Evolutionary conservation across 2,329 filamentous ascomycete species (phyloP).

Genomic region (Dactylellina haptotyla): DNA sequence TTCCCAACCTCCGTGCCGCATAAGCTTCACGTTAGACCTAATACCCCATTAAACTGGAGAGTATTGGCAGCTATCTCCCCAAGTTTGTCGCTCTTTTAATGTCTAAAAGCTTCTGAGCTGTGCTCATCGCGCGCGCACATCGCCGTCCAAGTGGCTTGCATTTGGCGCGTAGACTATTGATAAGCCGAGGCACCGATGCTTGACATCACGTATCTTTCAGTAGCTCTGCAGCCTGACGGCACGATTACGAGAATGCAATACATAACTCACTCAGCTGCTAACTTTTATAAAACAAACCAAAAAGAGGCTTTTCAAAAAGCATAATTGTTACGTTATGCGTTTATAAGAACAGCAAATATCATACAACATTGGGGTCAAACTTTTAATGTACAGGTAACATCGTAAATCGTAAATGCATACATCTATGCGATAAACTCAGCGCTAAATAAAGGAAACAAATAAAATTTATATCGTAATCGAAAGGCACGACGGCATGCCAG

Average conservation of each 20-base stretch:
- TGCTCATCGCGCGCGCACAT: constrained; percentile 6
- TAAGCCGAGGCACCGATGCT: not conserved
- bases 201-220: not conserved
- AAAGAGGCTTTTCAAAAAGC: not conserved
- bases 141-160: constrained; percentile 41
- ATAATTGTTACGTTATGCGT: constrained; percentile 17
- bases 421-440: not conserved
- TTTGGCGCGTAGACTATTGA: constrained; percentile 2
- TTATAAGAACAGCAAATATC: too few relatives aligned
- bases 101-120: too few relatives aligned
- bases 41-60: not conserved
- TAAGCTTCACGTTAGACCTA: constrained; percentile 2
- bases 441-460: not conserved
- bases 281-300: too few relatives aligned
- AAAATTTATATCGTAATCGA: too few relatives aligned
- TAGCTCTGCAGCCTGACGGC: not conserved
- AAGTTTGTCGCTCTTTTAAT: too few relatives aligned
- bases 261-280: not conserved
- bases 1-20: constrained; percentile 41
- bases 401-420: not conserved
- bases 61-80: too few relatives aligned
- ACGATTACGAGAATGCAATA: constrained; percentile 40
- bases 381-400: not conserved
- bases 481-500: too few relatives aligned
- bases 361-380: not conserved